phyloP scores from a whole-genome alignment of 495 filamentous ascomycete genomes.

The Parachaetomium inaequale region DNA sequence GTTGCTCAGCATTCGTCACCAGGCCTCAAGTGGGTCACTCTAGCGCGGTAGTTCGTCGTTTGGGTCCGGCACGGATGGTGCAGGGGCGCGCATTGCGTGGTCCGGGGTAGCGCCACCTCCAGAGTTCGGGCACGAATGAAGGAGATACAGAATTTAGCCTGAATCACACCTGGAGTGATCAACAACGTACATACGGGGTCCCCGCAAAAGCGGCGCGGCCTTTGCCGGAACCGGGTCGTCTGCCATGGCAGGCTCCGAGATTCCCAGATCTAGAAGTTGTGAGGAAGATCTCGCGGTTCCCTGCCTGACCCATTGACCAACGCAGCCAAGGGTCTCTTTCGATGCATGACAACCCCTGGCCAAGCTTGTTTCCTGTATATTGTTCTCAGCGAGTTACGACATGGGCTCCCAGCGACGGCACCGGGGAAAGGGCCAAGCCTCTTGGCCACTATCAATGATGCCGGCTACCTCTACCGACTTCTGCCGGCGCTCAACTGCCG shows the following conservation, averaged over 20 bases:
- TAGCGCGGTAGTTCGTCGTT: neutral
- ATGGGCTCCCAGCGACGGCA: neutral
- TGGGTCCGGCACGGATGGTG: neutral
- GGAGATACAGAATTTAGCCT: conserved; percentile 4
- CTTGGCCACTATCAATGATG: conserved; percentile 7
- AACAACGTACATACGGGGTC: neutral
- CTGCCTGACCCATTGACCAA: neutral
- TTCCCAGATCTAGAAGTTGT: conserved; percentile 10
- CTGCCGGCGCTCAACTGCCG: conserved; percentile 4
- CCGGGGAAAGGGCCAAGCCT: neutral
- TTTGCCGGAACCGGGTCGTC: conserved; percentile 5
- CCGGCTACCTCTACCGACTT: neutral
- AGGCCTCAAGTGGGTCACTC: neutral
- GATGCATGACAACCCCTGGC: conserved; percentile 5
- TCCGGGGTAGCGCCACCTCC: conserved; percentile 8
- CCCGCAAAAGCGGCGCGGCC: conserved; percentile 1
- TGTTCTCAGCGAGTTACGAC: neutral
- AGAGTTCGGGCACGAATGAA: conserved; percentile 4
- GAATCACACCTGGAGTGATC: conserved; percentile 1
- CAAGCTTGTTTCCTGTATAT: conserved; percentile 8
- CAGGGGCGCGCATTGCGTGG: neutral
- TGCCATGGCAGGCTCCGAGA: conserved; percentile 5
- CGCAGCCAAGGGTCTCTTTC: neutral
- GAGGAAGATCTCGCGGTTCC: neutral
- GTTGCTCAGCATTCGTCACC: neutral